Conservation (phyloP, 2,329 filamentous ascomycete species). For the Stylonectria norvegica region DNA sequence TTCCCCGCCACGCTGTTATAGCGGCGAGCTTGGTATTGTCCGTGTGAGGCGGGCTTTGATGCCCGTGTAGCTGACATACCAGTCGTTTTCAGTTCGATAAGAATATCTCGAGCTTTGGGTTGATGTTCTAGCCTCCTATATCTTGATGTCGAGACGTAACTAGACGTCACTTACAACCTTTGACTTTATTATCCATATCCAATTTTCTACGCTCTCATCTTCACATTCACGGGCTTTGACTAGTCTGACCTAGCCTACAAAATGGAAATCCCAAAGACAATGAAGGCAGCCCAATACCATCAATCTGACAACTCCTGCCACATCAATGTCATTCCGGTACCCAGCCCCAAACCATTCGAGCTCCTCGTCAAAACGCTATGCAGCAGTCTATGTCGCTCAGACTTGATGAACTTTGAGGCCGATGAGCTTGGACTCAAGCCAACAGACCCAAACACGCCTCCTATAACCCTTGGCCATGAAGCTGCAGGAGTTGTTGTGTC, state of each 20-base stretch:
- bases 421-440: not conserved
- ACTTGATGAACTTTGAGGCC: not conserved
- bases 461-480: conserved; percentile 51
- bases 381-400: not conserved
- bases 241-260: too few relatives aligned
- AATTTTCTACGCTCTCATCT: too few relatives aligned
- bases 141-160: too few relatives aligned
- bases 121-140: too few relatives aligned
- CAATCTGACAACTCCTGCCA: not conserved
- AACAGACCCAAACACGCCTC: not conserved
- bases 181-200: too few relatives aligned
- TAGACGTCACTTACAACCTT: too few relatives aligned
- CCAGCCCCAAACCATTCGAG: not conserved
- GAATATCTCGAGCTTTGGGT: too few relatives aligned
- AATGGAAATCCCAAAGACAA: not conserved
- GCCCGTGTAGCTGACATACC: not conserved
- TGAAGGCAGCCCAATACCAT: not conserved
- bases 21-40: not conserved
- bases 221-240: too few relatives aligned
- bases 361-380: not conserved
- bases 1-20: not conserved
- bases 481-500: conserved; percentile 60
- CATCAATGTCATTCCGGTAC: not conserved
- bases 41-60: not conserved
- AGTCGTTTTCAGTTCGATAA: too few relatives aligned